Evolutionary conservation across 805 yeast genomes (phyloP).

Genomic region (Saturnispora kantuleensis): DNA sequence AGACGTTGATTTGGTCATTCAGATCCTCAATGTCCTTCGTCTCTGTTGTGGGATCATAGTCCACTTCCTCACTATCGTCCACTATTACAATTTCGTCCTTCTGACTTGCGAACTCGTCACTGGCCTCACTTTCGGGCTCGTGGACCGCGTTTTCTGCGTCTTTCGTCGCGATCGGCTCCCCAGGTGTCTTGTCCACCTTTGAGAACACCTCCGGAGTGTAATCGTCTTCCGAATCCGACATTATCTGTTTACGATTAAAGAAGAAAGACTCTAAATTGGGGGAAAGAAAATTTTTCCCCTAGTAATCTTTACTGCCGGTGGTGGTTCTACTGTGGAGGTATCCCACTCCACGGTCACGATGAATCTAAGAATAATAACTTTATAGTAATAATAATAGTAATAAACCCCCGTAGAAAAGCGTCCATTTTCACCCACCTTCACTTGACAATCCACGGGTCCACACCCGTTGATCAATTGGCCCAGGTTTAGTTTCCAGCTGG

Average conservation of each 20-base stretch:
- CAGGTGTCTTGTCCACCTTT: background rate
- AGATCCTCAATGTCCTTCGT: conserved; percentile 10
- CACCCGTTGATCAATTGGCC: too few species aligned
- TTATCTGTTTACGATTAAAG: background rate
- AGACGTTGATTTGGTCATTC: conserved; percentile 30
- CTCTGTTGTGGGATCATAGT: background rate
- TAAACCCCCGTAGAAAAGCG: too few species aligned
- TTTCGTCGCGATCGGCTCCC: background rate
- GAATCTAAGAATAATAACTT: too few species aligned
- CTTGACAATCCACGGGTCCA: too few species aligned
- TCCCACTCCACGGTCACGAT: too few species aligned
- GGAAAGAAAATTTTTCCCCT: background rate
- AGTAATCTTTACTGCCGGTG: too few species aligned
- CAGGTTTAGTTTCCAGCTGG: too few species aligned
- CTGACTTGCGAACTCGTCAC: background rate
- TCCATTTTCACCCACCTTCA: too few species aligned
- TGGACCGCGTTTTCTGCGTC: background rate
- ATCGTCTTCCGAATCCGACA: conserved; percentile 10
- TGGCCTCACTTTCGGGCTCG: background rate
- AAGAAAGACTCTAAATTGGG: background rate
- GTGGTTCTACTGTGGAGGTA: too few species aligned
- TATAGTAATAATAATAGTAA: too few species aligned
- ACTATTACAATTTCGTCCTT: background rate
- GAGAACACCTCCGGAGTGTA: conserved; percentile 8
- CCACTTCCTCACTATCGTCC: conserved; percentile 3